Evolutionary conservation across 768 basidiomycete species (phyloP), one percentile per base, ranked within the genome.

Genomic region (Lactarius hatsudake): DNA sequence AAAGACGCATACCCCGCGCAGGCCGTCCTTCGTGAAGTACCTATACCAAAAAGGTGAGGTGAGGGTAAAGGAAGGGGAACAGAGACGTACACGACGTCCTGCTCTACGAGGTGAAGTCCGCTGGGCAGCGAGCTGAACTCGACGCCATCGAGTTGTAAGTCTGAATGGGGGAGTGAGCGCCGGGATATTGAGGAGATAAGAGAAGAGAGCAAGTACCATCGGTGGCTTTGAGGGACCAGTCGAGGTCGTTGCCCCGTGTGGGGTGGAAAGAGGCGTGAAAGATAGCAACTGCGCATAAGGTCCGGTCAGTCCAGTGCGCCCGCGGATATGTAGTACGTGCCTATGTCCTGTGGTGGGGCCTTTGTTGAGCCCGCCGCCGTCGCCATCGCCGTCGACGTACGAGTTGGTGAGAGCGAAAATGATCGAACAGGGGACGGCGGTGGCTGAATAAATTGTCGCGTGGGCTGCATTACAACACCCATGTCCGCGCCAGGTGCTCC

Each of bases 201-300:
- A 10, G 23, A 18, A 36, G 10, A 42, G 42, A 71, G 81, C 53
- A 53, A 87, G 45, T 55, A 71, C 91, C 89, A 67, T 91, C 84
- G 73, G 80, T 86, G 10, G 86, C 85, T 73, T 87, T 91, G 36
- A 89, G 74, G 54, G 82, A 86, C 92, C 93, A 94, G 76, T 93
- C 91, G 17, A 93, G 79, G 17, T 87, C 75, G 74, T 92, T 93
- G 17, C 92, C 92, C 70, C 85, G 83, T 26, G 91, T 94, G 1
- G 90, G 89, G 77, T 94, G 92, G 72, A 94, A 94, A 7, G 90
- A 91, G 20, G 87, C 82, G 76, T 93, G 91, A 69, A 93, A 93
- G 74, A 93, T 88, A 13, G 91, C 89, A 73, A 91, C 91, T 93
- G 71, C 57, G 40, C 3, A 40, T 15, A 26, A 15, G 36, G 30